phyloP scores from a whole-genome alignment of 352 stramenopile species.

The Phytophthora tentaculata region DNA sequence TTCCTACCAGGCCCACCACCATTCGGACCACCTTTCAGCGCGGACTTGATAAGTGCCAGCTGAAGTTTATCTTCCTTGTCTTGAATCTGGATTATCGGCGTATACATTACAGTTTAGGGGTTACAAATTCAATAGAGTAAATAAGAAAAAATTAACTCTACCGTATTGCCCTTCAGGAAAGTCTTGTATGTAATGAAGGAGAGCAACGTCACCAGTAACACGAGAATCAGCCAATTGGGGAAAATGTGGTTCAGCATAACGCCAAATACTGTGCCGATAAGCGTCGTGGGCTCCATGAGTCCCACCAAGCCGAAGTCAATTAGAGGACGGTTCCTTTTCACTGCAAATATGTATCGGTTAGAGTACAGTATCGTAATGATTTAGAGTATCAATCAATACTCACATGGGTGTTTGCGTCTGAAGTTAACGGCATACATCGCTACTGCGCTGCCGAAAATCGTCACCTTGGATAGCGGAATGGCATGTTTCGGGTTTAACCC shows the following conservation, averaged over 20 bases:
- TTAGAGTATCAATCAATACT: slow-evolving; percentile 13
- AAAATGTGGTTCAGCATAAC: slow-evolving; percentile 84
- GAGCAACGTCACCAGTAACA: slow-evolving; percentile 68
- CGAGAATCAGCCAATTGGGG: slow-evolving; percentile 80
- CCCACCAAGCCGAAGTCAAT: slow-evolving; percentile 98
- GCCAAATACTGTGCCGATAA: slow-evolving; percentile 74
- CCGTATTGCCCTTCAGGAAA: slow-evolving; percentile 65
- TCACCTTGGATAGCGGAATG: slow-evolving; percentile 97
- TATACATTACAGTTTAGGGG: background rate
- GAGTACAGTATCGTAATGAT: no score
- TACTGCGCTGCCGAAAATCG: slow-evolving; percentile 95
- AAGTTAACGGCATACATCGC: slow-evolving; percentile 95
- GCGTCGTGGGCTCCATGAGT: slow-evolving; percentile 95
- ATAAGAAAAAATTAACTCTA: slow-evolving; percentile 15
- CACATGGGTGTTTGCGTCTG: slow-evolving; percentile 90
- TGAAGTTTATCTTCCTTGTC: slow-evolving; percentile 55
- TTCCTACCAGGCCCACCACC: slow-evolving; percentile 46
- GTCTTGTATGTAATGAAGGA: slow-evolving; percentile 76
- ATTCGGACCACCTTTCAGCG: slow-evolving; percentile 48
- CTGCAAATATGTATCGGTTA: no score
- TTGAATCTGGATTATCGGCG: slow-evolving; percentile 50
- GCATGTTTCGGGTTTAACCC: slow-evolving; percentile 92
- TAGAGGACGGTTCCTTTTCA: slow-evolving; percentile 88
- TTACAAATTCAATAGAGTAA: background rate
- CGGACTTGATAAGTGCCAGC: slow-evolving; percentile 48